Evolutionary conservation across 78 protist genomes (phyloP), one percentile per base, ranked within the genome.

Genomic region (Dictyostelium citrinum): DNA sequence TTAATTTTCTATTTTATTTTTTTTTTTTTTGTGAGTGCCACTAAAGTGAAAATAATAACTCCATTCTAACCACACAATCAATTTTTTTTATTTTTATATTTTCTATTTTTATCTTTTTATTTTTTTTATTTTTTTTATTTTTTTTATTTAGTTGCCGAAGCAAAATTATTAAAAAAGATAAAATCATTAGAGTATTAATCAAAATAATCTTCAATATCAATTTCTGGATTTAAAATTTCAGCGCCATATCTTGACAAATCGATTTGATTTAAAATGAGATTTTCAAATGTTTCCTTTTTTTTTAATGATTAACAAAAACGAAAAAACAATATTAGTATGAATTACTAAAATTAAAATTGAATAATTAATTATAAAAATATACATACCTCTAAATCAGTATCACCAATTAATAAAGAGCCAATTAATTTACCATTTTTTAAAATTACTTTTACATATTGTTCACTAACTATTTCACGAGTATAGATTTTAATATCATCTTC

Each of bases 171-270:
- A 55, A 55, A 55, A 55, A 55, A 55, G 64, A 55, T 55, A 20
- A 55, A 55, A 55, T 41, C 64, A 20, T 55, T 55, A 20, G 64
- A 55, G 6, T 55, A 55, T 86, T 78, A 88, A 67, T 88, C 93
- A 68, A 88, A 88, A 68, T 88, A 88, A 49, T 88, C 93, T 49
- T 88, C 93, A 17, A 88, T 78, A 68, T 88, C 93, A 12, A 88
- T 78, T 33, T 88, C 85, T 1, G 93, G 77, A 16, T 88, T 49
- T 68, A 88, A 35, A 14, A 88, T 43, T 51, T 78, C 81, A 9
- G 39, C 35, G 14, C 93, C 93, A 67, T 41, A 88, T 3, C 68
- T 45, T 67, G 93, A 88, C 12, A 88, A 79, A 78, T 88, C 93
- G 8, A 88, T 88, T 78, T 88, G 78, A 78, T 88, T 88, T 33